Percentiles rank a stretch among this genome's conserved stretches.
Evolutionary conservation across 257 asterid species (phyloP).

Genomic region (Nicotiana attenuata): DNA sequence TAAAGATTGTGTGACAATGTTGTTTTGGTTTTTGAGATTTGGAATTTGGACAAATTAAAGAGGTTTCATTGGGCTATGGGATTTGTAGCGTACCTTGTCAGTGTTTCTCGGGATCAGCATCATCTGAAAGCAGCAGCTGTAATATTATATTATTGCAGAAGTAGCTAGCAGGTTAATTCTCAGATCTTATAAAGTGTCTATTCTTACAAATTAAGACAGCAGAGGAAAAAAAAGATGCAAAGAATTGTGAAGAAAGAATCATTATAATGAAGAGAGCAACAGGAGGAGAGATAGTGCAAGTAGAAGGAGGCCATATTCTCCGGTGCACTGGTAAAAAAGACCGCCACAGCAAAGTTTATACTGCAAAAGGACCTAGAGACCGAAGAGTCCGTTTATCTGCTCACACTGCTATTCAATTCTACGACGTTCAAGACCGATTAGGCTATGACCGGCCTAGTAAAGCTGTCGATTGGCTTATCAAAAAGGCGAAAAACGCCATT

Average conservation of each 20-base stretch:
- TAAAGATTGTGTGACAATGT: constrained; percentile 1
- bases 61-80: constrained; percentile 22
- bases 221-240: too few species aligned
- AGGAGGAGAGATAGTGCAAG: constrained; percentile 82
- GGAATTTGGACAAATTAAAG: constrained; percentile 17
- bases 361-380: constrained; percentile 96
- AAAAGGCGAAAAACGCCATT: constrained; percentile 80
- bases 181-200: background rate
- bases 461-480: constrained; percentile 97
- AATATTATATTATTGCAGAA: constrained; percentile 9
- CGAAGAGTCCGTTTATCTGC: constrained; percentile 96
- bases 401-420: constrained; percentile 92
- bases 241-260: background rate
- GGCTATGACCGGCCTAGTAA: constrained; percentile 99
- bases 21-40: constrained; percentile 23
- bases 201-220: too few species aligned
- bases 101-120: constrained; percentile 36
- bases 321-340: constrained; percentile 89
- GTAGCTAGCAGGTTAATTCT: constrained; percentile 10
- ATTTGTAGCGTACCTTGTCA: constrained; percentile 18
- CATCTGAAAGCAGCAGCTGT: constrained; percentile 2
- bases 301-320: constrained; percentile 96
- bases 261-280: constrained; percentile 8
- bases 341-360: constrained; percentile 97
- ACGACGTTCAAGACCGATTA: constrained; percentile 93